Percentiles rank a stretch among this genome's conserved stretches.
Evolutionary conservation across 306 rosid species (phyloP).

Genomic region (Cucurbita pepo): DNA sequence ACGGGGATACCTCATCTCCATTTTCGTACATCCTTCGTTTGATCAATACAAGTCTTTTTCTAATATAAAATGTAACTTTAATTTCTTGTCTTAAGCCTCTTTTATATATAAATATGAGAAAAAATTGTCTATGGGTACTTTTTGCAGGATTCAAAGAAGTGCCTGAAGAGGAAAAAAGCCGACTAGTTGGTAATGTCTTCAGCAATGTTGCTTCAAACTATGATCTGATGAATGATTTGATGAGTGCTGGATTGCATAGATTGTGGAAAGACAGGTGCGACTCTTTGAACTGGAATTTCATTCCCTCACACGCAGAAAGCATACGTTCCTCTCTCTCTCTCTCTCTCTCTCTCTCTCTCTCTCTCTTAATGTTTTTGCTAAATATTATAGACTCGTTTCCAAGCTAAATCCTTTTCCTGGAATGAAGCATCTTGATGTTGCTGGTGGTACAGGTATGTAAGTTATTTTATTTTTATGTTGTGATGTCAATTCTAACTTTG

Average conservation of each 20-base stretch:
- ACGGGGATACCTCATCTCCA: neutral
- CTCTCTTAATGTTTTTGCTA: slow-evolving; percentile 1
- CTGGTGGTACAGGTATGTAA: slow-evolving; percentile 87
- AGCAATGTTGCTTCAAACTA: slow-evolving; percentile 75
- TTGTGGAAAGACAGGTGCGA: slow-evolving; percentile 88
- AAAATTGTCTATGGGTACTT: neutral
- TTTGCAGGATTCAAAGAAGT: slow-evolving; percentile 69
- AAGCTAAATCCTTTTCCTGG: slow-evolving; percentile 85
- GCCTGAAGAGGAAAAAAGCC: slow-evolving; percentile 79
- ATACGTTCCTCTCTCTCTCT: neutral
- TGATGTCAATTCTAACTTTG: neutral
- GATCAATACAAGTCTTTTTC: neutral
- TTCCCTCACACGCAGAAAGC: neutral
- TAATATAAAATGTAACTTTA: neutral
- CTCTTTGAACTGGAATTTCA: neutral
- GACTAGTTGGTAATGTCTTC: slow-evolving; percentile 76
- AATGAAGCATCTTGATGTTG: slow-evolving; percentile 93
- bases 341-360: neutral
- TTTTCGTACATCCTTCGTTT: neutral
- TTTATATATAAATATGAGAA: neutral
- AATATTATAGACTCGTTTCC: slow-evolving; percentile 60
- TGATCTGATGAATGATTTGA: slow-evolving; percentile 83
- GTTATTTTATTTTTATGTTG: neutral
- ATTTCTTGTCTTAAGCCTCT: neutral
- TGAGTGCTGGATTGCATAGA: slow-evolving; percentile 92